Conservation (phyloP, 2,329 filamentous ascomycete species). For the Shiraia bambusicola region DNA sequence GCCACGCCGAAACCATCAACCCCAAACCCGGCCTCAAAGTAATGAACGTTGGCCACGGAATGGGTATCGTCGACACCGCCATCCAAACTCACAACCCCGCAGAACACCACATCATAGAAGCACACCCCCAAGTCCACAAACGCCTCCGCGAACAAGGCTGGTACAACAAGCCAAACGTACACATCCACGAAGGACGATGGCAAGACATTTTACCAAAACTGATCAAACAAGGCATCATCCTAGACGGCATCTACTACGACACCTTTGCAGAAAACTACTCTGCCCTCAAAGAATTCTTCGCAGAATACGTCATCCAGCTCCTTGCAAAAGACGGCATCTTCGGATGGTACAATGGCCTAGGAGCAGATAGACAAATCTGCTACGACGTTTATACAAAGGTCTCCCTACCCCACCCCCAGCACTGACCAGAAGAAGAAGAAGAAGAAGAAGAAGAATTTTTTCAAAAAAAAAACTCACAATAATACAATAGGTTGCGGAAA, state of each 20-base stretch:
- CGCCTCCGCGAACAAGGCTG: slow-evolving; percentile 69
- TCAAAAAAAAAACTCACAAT: slow-evolving; percentile 5
- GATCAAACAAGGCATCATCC: slow-evolving; percentile 66
- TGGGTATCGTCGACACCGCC: slow-evolving; percentile 83
- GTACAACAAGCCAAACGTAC: slow-evolving; percentile 60
- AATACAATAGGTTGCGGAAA: slow-evolving; percentile 35
- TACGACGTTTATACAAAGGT: slow-evolving; percentile 45
- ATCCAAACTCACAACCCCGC: slow-evolving; percentile 69
- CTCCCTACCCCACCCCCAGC: too few species aligned
- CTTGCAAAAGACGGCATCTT: slow-evolving; percentile 38
- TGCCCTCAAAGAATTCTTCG: slow-evolving; percentile 42
- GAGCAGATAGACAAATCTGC: slow-evolving; percentile 44
- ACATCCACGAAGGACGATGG: slow-evolving; percentile 73
- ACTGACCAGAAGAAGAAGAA: too few species aligned
- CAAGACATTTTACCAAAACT: slow-evolving; percentile 74
- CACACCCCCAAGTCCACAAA: slow-evolving; percentile 73
- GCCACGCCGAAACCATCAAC: slow-evolving; percentile 69
- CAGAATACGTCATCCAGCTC: slow-evolving; percentile 40
- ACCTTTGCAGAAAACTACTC: slow-evolving; percentile 43
- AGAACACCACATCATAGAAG: slow-evolving; percentile 82
- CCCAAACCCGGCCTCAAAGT: slow-evolving; percentile 65
- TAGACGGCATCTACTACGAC: slow-evolving; percentile 65
- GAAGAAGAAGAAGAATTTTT: too few species aligned
- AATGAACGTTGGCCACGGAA: slow-evolving; percentile 85
- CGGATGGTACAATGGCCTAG: slow-evolving; percentile 43